A percentile compares a stretch with the other conserved stretches of the same genome.
Evolutionary conservation across 352 stramenopile genomes (phyloP).

Genomic region (Phytophthora sansomeana): DNA sequence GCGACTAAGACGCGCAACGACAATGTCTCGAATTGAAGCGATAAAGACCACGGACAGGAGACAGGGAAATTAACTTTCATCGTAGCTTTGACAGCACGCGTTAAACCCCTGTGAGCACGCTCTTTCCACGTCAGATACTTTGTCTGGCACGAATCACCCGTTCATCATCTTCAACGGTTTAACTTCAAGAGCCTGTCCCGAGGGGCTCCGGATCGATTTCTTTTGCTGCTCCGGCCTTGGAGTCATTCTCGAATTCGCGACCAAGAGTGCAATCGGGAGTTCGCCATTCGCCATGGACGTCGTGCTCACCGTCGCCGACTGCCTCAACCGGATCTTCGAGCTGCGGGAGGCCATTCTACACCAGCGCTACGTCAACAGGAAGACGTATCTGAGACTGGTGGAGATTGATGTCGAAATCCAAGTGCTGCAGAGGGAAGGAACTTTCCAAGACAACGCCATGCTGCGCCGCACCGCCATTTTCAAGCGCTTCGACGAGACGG

Average conservation of each 20-base stretch:
- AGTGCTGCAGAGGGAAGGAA: constrained; percentile 5
- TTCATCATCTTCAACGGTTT: too few species aligned
- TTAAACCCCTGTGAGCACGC: too few species aligned
- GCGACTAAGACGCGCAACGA: too few species aligned
- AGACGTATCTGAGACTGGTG: constrained; percentile 23
- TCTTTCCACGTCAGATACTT: too few species aligned
- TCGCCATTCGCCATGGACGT: constrained; percentile 7
- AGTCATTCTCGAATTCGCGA: neutral
- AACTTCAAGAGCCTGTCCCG: too few species aligned
- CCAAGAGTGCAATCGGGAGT: neutral
- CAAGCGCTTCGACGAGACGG: constrained; percentile 13
- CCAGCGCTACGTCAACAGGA: constrained; percentile 17
- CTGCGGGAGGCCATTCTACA: constrained; percentile 27
- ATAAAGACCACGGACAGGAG: too few species aligned
- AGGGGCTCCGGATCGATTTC: too few species aligned
- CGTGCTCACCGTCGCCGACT: constrained; percentile 3
- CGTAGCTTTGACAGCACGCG: too few species aligned
- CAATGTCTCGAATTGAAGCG: too few species aligned
- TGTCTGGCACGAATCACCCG: too few species aligned
- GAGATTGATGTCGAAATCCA: constrained; percentile 30
- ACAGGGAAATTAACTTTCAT: too few species aligned
- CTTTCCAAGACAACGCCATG: constrained; percentile 18
- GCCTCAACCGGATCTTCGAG: constrained; percentile 23
- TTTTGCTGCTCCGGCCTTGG: too few species aligned
- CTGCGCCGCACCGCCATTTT: constrained; percentile 16